phyloP scores from a whole-genome alignment of 2,329 filamentous ascomycete species.

The Fusarium domesticum region DNA sequence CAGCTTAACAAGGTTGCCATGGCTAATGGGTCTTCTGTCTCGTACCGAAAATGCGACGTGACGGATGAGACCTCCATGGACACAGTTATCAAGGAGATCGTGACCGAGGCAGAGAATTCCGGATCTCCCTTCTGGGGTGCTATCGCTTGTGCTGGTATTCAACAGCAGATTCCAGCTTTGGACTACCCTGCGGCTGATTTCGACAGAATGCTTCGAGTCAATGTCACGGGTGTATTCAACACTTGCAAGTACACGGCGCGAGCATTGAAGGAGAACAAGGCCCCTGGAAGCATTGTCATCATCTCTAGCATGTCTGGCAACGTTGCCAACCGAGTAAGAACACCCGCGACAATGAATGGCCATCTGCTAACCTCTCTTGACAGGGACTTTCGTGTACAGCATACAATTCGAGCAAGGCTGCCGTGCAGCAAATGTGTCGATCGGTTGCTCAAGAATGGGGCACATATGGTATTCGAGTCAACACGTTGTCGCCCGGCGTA shows the following conservation, averaged over 20 bases:
- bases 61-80: slow-evolving; percentile 43
- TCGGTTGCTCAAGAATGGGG: slow-evolving; percentile 63
- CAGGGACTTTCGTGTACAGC: slow-evolving; percentile 61
- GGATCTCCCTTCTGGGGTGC: slow-evolving; percentile 37
- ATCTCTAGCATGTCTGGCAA: slow-evolving; percentile 50
- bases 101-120: slow-evolving; percentile 31
- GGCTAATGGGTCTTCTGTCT: slow-evolving; percentile 32
- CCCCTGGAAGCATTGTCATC: slow-evolving; percentile 47
- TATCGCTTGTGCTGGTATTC: slow-evolving; percentile 49
- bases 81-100: slow-evolving; percentile 36
- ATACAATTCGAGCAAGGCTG: slow-evolving; percentile 62
- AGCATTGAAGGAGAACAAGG: slow-evolving; percentile 45
- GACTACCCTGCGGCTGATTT: slow-evolving; percentile 55
- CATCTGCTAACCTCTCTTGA: not conserved
- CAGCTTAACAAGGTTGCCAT: slow-evolving; percentile 41
- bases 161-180: slow-evolving; percentile 45
- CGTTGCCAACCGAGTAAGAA: slow-evolving; percentile 48
- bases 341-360: not conserved
- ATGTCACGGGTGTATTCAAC: slow-evolving; percentile 67
- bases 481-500: slow-evolving; percentile 61
- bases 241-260: slow-evolving; percentile 68
- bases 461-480: slow-evolving; percentile 60
- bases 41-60: slow-evolving; percentile 46
- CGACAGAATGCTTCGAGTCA: slow-evolving; percentile 66
- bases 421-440: slow-evolving; percentile 56